Evolutionary conservation across 306 rosid species (phyloP).

Genomic region (Dryas drummondii): DNA sequence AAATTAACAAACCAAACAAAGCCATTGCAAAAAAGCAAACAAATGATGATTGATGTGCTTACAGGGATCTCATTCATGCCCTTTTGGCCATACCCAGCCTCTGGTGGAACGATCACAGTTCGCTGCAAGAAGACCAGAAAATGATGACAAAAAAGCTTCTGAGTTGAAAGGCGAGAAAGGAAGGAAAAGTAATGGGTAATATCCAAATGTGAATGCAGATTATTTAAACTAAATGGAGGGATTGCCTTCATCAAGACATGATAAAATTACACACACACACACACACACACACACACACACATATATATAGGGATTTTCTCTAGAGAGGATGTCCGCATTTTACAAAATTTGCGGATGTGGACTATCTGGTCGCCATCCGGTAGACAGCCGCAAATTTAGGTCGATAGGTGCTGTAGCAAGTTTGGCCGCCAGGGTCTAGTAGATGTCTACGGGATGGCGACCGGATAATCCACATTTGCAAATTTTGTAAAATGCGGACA

Average conservation of each 20-base stretch:
- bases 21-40: neutral
- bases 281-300: no score
- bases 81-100: conserved; percentile 71
- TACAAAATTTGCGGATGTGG: no score
- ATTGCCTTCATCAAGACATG: neutral
- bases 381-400: no score
- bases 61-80: conserved; percentile 96
- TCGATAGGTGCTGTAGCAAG: no score
- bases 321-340: no score
- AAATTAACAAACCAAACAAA: neutral
- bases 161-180: neutral
- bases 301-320: no score
- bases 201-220: neutral
- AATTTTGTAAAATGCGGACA: no score
- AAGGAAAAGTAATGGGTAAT: neutral
- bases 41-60: conserved; percentile 22
- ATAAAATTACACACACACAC: neutral
- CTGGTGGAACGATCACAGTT: conserved; percentile 85
- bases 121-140: conserved; percentile 51
- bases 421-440: no score
- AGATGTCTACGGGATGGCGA: no score
- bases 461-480: no score
- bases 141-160: neutral
- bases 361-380: no score
- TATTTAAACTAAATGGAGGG: no score